Percentiles rank a stretch among this genome's conserved stretches.
These are phyloP conservation scores for Stylonectria norvegica DNA, from an alignment of 2,329 filamentous ascomycete species.

Conservation along the genomic window DNA sequence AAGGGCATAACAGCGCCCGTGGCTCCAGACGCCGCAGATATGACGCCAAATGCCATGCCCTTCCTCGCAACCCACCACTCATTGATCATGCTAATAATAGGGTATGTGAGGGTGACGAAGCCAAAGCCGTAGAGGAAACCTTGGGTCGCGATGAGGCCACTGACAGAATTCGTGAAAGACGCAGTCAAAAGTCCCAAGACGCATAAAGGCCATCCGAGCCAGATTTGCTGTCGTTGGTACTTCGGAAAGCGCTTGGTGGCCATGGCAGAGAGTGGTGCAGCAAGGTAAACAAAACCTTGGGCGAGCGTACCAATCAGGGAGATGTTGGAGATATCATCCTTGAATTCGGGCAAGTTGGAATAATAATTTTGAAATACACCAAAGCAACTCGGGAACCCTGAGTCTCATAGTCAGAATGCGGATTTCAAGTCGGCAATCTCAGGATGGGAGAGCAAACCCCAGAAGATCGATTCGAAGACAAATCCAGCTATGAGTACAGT, in stretches of 20 bases:
- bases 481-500: slow-evolving; percentile 19
- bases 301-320: slow-evolving; percentile 26
- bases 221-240: slow-evolving; percentile 8
- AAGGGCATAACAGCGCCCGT: neutral
- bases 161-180: neutral
- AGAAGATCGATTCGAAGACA: slow-evolving; percentile 23
- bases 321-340: slow-evolving; percentile 17
- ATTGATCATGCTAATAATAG: neutral
- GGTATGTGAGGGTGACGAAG: neutral
- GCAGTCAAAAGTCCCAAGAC: neutral
- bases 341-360: slow-evolving; percentile 23
- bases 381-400: slow-evolving; percentile 26
- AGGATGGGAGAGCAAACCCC: slow-evolving; percentile 12
- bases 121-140: neutral
- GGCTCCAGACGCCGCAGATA: neutral
- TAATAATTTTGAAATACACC: slow-evolving; percentile 31
- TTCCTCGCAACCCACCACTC: neutral
- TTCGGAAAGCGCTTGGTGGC: slow-evolving; percentile 20
- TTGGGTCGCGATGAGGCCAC: neutral
- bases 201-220: neutral
- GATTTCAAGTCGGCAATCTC: no score
- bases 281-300: slow-evolving; percentile 24
- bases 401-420: neutral
- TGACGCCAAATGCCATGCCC: neutral
- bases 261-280: slow-evolving; percentile 23